A percentile compares a stretch with the other conserved stretches of the same genome.
These are phyloP conservation scores for Fusarium mangiferae DNA, from an alignment of 2,329 filamentous ascomycete species.

Conservation along the genomic window DNA sequence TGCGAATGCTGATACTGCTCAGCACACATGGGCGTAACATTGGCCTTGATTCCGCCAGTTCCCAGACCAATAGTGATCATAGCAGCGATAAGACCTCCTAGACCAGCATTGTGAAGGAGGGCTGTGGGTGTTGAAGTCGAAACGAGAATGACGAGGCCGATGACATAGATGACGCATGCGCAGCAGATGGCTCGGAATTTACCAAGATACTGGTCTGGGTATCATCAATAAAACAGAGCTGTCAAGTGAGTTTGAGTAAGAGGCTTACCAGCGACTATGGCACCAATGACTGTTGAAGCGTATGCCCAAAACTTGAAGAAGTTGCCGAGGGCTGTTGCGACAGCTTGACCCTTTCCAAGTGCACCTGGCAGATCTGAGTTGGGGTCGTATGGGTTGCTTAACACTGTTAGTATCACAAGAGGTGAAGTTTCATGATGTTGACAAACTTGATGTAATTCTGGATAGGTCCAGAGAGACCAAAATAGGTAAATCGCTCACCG, in stretches of 20 bases:
- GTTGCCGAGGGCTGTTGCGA: background rate
- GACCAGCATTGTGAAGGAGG: background rate
- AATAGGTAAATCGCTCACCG: constrained; percentile 16
- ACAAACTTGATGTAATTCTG: constrained; percentile 16
- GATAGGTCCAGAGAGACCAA: background rate
- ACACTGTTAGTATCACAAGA: background rate
- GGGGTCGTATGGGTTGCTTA: background rate
- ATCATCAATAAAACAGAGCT: rapidly evolving
- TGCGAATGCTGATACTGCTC: constrained; percentile 2
- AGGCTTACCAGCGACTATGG: background rate
- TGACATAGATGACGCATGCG: background rate
- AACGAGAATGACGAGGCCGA: background rate
- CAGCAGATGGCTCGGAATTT: background rate
- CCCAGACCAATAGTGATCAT: background rate
- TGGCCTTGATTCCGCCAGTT: background rate
- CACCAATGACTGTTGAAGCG: background rate
- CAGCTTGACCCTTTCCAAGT: background rate
- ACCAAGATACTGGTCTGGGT: background rate
- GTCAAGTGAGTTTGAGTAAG: rapidly evolving
- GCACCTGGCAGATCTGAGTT: background rate
- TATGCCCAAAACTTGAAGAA: constrained; percentile 19
- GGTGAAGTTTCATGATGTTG: rapidly evolving
- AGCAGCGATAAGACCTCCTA: background rate
- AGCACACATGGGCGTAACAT: constrained; percentile 5
- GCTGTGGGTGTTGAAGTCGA: background rate